Evolutionary conservation across 2,329 filamentous ascomycete genomes (phyloP), one percentile per base, ranked within the genome.

Genomic region (Epichloe sylvatica): DNA sequence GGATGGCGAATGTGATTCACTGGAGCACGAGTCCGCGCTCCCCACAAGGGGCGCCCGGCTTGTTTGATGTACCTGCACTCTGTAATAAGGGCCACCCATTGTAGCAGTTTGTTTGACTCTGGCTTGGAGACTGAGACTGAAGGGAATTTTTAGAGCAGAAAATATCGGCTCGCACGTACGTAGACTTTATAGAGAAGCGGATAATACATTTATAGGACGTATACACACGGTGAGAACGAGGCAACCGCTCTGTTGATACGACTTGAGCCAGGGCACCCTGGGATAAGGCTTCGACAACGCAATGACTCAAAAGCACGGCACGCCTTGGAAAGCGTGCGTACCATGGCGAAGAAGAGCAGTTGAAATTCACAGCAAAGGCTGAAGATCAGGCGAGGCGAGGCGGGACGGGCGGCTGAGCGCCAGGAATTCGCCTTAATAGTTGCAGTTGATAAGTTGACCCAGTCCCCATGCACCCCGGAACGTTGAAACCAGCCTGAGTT

Each of bases 31-130:
- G 38, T 55, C 62, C 30, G 62, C 62, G 55, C 58, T 60, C 50
- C 53, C 55, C 39, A 59, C 56, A 19, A 60, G 64, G 48, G 62
- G 54, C 47, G 56, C 56, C 45, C 57, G 57, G 47, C 55, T 56
- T 51, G 56, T 54, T 54, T 67, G 64, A 54, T 67, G 65, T 50
- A 67, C 57, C 49, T 66, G 55, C 46, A 63, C 59, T 39, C 53
- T 53, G 55, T 61, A 57, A 43, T 61, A 57, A 43, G 53, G 55
- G 46, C 53, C 53, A 51, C 53, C 54, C 59, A 64, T 60, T 39
- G 34, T 52, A 36, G 46, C 5, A 45, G 47, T 50, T 43, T 8
- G 47, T 50, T 43, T n/a, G n/a, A 12, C 30, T 17, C 36, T 35
- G 46, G 13, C 47, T 35, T 46, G 37, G 30, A 34, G 30, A 47